Percentiles rank a stretch among this genome's conserved stretches.
phyloP scores from a whole-genome alignment of 129 eudicot genomes.

The Pittosporum tobira region DNA sequence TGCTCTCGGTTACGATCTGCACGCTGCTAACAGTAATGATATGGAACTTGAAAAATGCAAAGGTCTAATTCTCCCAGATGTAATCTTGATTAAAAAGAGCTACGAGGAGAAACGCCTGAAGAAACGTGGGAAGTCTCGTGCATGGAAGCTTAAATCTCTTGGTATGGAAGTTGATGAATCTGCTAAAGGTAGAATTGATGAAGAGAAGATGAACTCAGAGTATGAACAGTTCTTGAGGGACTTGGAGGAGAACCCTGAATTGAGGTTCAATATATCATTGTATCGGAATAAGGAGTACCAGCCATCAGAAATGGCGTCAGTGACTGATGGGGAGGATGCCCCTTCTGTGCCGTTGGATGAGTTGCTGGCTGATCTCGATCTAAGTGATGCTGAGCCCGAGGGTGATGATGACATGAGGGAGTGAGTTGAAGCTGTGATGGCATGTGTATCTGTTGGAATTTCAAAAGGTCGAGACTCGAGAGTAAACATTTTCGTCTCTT shows the following conservation, averaged over 20 bases:
- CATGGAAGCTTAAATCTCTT: slow-evolving; percentile 29
- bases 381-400: neutral
- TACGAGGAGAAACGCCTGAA: slow-evolving; percentile 8
- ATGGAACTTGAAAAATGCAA: slow-evolving; percentile 25
- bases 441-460: neutral
- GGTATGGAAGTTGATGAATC: slow-evolving; percentile 23
- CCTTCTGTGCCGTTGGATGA: slow-evolving; percentile 11
- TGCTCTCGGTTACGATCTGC: slow-evolving; percentile 14
- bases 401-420: slow-evolving; percentile 9
- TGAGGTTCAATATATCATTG: slow-evolving; percentile 10
- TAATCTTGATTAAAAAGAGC: slow-evolving; percentile 9
- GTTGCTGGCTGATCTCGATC: slow-evolving; percentile 10
- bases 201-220: slow-evolving; percentile 9
- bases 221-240: slow-evolving; percentile 9
- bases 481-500: too few relatives aligned
- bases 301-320: slow-evolving; percentile 7
- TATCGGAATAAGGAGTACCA: slow-evolving; percentile 7
- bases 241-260: slow-evolving; percentile 11
- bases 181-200: slow-evolving; percentile 7
- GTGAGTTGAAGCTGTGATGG: slow-evolving; percentile 7
- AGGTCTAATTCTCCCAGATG: slow-evolving; percentile 19
- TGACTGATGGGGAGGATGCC: slow-evolving; percentile 13
- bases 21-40: slow-evolving; percentile 19
- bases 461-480: neutral
- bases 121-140: slow-evolving; percentile 14